Evolutionary conservation across 345 rosid genomes (phyloP), one percentile per base, ranked within the genome.

Genomic region (Physaria fendleri): DNA sequence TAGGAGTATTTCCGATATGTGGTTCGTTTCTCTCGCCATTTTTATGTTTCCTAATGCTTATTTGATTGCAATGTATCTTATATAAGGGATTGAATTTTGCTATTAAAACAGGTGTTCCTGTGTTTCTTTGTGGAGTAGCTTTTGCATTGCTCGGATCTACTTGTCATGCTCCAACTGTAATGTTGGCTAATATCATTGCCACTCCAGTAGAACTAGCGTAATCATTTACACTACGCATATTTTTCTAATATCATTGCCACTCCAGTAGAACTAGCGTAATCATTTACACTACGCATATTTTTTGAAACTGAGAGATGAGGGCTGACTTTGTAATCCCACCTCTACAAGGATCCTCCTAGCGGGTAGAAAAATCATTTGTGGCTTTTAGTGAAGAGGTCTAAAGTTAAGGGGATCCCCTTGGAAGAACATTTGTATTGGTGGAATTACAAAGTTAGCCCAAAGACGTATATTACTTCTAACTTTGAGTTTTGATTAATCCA

Each of bases 131-230:
- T 71, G 97, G 87, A 53, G 65, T 93, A 74, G 88, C 95, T 30
- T 82, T 93, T 60, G 88, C 95, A 0, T 17, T 82, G 56, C 80
- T 93, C 14, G 79, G 94, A 65, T 79, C 95, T 37, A 40, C 49
- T 39, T 83, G 87, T 74, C 91, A 89, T 81, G 77, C 95, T 59
- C 95, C 99, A n/a, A 89, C 75, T 15, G 82, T 89, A 8, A 73
- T 93, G 97, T 78, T 93, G 49, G 88, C 90, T 62, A 89, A 93
- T 75, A 82, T 93, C 50, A 64, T 87, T 39, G 94, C 95, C 35
- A 89, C 95, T 55, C 94, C 99, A 4, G 67, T 80, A 16, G 97
- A 93, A 53, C 66, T 93, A 73, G 83, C 95, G 97, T 89, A 79
- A 53, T 11, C 30, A 51, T 42, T 46, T 29, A 8, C 14, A 15